These are phyloP conservation scores for Sporothrix variecibatus DNA, from an alignment of 2,329 filamentous ascomycete genomes.

Conservation along the genomic window DNA sequence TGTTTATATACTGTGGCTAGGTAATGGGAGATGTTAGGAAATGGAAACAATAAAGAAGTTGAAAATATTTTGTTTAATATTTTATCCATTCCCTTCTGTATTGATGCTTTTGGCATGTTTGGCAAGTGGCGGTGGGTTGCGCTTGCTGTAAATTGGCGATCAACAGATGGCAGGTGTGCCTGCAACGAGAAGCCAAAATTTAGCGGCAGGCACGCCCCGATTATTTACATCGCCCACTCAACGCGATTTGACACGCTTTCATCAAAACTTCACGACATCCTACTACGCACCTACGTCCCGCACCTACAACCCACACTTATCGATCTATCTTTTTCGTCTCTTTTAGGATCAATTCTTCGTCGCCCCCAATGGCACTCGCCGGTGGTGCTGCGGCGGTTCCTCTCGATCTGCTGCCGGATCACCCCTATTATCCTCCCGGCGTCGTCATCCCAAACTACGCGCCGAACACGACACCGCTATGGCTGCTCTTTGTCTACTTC, in stretches of 20 bases:
- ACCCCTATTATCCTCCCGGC: slow-evolving; percentile 55
- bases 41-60: background rate
- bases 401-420: slow-evolving; percentile 32
- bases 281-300: background rate
- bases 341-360: background rate
- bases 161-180: background rate
- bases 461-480: slow-evolving; percentile 47
- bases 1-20: background rate
- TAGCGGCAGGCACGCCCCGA: background rate
- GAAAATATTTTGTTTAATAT: background rate
- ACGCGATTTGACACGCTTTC: background rate
- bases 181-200: background rate
- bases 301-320: background rate
- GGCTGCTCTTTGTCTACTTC: slow-evolving; percentile 43
- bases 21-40: background rate
- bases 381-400: background rate
- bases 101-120: background rate
- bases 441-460: slow-evolving; percentile 48
- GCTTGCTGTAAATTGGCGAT: background rate
- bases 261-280: background rate
- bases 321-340: background rate
- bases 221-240: background rate
- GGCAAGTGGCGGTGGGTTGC: background rate
- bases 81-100: background rate
- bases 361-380: background rate